Evolutionary conservation across 257 asterid species (phyloP).

Genomic region (Solanum megistacrolobum): DNA sequence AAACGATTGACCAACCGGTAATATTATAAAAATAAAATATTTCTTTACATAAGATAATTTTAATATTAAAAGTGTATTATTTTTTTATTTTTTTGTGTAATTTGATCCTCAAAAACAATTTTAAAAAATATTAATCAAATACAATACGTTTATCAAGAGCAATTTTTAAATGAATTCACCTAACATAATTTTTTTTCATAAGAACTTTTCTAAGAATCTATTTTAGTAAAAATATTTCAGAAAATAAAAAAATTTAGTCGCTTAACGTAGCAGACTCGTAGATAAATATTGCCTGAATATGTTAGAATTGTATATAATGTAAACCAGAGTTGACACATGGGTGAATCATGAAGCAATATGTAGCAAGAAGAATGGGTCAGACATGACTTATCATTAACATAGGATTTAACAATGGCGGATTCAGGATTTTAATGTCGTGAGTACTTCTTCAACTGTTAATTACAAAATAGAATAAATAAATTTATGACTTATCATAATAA

Average conservation of each 20-base stretch:
- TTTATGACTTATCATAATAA: too few species aligned
- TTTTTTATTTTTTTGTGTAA: too few species aligned
- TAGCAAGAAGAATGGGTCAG: neutral
- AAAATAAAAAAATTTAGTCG: rapidly evolving
- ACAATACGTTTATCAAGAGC: too few species aligned
- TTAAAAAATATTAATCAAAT: too few species aligned
- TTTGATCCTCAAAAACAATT: too few species aligned
- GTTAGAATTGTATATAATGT: neutral
- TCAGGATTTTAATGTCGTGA: too few species aligned
- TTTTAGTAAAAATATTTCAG: too few species aligned
- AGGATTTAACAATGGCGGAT: rapidly evolving
- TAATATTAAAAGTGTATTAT: neutral
- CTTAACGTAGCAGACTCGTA: neutral
- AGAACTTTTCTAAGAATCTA: neutral
- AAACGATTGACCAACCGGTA: neutral
- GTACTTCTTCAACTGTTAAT: rapidly evolving
- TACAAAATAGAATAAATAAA: too few species aligned
- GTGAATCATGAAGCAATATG: neutral
- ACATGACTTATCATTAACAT: neutral
- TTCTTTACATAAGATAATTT: neutral
- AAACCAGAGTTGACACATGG: neutral
- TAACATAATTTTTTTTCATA: neutral
- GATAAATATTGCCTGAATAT: neutral
- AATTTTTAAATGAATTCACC: too few species aligned
- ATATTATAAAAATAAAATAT: too few species aligned